Conservation (phyloP, 1,284 basidiomycete genomes). For the Agaricales sp. region DNA sequence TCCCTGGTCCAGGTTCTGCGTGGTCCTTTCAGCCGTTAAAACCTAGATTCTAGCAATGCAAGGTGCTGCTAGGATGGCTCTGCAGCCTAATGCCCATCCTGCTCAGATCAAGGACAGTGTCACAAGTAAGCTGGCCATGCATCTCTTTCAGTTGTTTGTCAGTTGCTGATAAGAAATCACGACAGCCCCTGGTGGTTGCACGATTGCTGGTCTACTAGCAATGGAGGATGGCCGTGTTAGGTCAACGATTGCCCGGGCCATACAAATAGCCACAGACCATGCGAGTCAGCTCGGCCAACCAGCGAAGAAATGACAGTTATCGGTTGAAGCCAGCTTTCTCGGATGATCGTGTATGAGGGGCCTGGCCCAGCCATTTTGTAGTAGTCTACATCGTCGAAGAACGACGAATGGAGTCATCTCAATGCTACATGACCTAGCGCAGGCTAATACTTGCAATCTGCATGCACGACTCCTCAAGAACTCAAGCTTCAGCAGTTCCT, state of each 20-base stretch:
- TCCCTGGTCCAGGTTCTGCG: conserved; percentile 8
- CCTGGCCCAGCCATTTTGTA: too few relatives aligned
- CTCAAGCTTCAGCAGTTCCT: too few relatives aligned
- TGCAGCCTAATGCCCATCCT: conserved; percentile 83
- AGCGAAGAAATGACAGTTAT: conserved; percentile 29
- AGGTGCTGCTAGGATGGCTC: conserved; percentile 93
- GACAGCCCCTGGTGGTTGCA: conserved; percentile 96
- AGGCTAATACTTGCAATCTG: too few relatives aligned
- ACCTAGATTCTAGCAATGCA: conserved; percentile 64
- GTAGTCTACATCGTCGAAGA: too few relatives aligned
- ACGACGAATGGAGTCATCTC: too few relatives aligned
- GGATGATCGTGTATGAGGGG: too few relatives aligned
- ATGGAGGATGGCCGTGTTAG: conserved; percentile 93
- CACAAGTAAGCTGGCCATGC: conserved; percentile 59
- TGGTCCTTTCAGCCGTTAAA: conserved; percentile 4
- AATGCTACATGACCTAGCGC: too few relatives aligned
- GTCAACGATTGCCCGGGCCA: conserved; percentile 91
- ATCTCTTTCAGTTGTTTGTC: conserved; percentile 2
- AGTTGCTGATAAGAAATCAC: conserved; percentile 4
- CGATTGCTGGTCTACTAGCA: conserved; percentile 91
- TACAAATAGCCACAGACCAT: conserved; percentile 88
- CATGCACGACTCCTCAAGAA: too few relatives aligned
- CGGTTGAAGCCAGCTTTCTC: too few relatives aligned
- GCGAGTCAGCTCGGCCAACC: conserved; percentile 73
- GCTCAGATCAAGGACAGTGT: conserved; percentile 97